These are phyloP conservation scores for Tilletia setariae DNA, from an alignment of 1,284 basidiomycete genomes.

Conservation along the genomic window DNA sequence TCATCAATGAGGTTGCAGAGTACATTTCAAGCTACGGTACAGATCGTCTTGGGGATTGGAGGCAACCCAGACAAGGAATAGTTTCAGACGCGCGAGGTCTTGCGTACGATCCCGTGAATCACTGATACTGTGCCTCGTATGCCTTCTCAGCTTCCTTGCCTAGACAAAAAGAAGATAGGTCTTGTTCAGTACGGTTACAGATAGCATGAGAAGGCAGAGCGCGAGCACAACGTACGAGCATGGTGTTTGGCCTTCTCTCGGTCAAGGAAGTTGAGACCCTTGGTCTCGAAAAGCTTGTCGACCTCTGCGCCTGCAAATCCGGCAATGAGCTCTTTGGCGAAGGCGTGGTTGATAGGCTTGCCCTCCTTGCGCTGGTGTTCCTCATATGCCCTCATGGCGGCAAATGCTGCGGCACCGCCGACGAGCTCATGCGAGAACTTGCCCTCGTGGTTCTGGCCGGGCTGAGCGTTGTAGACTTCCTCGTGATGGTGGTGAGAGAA, in stretches of 20 bases:
- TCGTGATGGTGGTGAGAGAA: constrained; percentile 9
- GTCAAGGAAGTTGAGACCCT: constrained; percentile 60
- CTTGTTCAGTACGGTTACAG: too few species aligned
- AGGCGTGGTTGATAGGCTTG: constrained; percentile 29
- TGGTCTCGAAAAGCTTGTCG: constrained; percentile 49
- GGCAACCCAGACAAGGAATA: too few species aligned
- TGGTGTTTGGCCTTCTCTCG: constrained; percentile 59
- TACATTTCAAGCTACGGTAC: too few species aligned
- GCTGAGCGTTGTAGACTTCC: constrained; percentile 13
- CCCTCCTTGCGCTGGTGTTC: constrained; percentile 57
- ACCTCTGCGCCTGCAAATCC: constrained; percentile 49
- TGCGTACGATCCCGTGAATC: too few species aligned
- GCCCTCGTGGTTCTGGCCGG: constrained; percentile 30
- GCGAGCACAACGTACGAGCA: constrained; percentile 36
- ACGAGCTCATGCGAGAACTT: constrained; percentile 61
- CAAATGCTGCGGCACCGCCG: constrained; percentile 21
- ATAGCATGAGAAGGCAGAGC: too few species aligned
- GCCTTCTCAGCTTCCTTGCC: too few species aligned
- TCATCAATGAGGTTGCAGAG: too few species aligned
- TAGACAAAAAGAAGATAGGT: too few species aligned
- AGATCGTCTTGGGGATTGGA: too few species aligned
- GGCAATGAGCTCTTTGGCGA: constrained; percentile 59
- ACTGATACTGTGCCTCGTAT: too few species aligned
- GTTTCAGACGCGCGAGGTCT: too few species aligned
- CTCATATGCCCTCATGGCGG: constrained; percentile 65